Evolutionary conservation across 1,284 basidiomycete species (phyloP), one percentile per base, ranked within the genome.

Genomic region (Cutaneotrichosporon dermatis): DNA sequence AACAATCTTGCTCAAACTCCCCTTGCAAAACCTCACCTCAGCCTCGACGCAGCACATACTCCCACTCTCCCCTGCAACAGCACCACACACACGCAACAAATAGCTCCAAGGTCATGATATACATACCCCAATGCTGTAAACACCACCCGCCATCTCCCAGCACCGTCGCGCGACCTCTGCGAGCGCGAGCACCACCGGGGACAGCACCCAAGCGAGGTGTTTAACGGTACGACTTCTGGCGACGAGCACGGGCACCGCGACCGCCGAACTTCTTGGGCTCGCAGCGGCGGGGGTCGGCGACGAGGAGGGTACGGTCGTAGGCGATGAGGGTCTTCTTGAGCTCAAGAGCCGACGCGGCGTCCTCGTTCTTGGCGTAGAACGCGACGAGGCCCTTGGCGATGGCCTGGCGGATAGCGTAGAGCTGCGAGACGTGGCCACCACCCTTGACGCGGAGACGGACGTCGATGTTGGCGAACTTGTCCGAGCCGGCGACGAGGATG

Each of bases 241-340:
- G 88, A 83, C 91, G 89, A 65, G 91, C 90, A 85, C 92, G 90
- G 69, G 92, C 92, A 88, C 92, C 92, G 77, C 83, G 84, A 83
- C 92, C 92, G 85, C 92, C 92, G 79, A 97, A 95, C 79, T 97
- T 99, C 89, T 98, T 98, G 75, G 95, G 95, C 82, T 99, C 95
- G 88, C 90, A 91, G 83, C 94, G 89, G 81, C 94, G 88, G 73
- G 96, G 96, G 83, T 99, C 96, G 69, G 96, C 93, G 73, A 99
- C 96, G 76, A 99, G 83, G 65, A 98, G 83, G 58, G 90, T 88
- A 76, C 96, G 85, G 84, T 97, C 93, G 80, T 97, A 97, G 34
- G 91, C 86, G 63, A 96, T 89, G 69, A 96, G 82, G 79, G 90
- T 90, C 85, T 96, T 96, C 86, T 95, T 95, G 80, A 97, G 80